Percentiles rank a stretch among this genome's conserved stretches.
Evolutionary conservation across 202 grass and related monocot species (phyloP).

Genomic region (Thinopyrum obtusiflorum): DNA sequence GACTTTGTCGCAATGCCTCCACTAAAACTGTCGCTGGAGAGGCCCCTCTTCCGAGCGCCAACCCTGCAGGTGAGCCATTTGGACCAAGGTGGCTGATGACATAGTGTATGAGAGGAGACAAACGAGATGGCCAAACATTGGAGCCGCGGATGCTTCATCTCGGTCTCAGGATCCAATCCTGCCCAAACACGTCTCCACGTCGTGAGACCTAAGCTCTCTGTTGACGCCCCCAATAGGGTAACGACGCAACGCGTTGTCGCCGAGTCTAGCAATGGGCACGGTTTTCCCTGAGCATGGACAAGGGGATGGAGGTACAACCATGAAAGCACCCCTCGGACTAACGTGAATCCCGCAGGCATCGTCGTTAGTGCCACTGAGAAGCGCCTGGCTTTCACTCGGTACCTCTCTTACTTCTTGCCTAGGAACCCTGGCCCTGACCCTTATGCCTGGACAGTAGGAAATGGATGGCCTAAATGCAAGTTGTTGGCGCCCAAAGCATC

Average conservation of each 20-base stretch:
- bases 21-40: rapidly evolving
- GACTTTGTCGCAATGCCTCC: not conserved
- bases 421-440: too few relatives aligned
- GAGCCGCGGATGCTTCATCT: not conserved
- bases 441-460: too few relatives aligned
- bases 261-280: not conserved
- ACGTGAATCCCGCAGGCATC: too few relatives aligned
- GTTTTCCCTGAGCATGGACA: not conserved
- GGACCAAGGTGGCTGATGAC: not conserved
- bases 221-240: too few relatives aligned
- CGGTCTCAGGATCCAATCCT: not conserved
- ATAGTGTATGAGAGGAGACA: not conserved
- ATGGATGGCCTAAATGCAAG: too few relatives aligned
- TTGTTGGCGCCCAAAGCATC: too few relatives aligned
- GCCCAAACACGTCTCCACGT: too few relatives aligned
- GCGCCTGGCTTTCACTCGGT: too few relatives aligned
- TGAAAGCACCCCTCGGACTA: too few relatives aligned
- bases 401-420: too few relatives aligned
- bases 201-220: too few relatives aligned
- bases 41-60: not conserved
- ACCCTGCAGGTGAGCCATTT: not conserved
- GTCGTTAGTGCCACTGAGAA: too few relatives aligned
- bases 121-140: not conserved
- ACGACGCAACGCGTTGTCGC: not conserved
- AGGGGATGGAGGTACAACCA: not conserved